Percentiles rank a stretch among this genome's conserved stretches.
phyloP scores from a whole-genome alignment of 495 filamentous ascomycete species.

The Neurospora sp. region DNA sequence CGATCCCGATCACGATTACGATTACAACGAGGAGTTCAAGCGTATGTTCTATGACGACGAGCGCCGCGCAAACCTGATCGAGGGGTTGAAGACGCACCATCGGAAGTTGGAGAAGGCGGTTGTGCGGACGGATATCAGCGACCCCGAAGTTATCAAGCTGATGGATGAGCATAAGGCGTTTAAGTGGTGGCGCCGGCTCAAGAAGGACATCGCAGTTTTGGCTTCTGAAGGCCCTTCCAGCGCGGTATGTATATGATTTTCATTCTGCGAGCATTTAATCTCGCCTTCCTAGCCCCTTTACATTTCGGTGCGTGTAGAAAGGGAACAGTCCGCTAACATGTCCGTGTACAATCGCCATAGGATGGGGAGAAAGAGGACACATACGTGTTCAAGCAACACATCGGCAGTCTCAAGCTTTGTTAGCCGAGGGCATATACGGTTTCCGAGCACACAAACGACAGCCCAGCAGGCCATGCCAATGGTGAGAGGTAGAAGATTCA shows the following conservation, averaged over 20 bases:
- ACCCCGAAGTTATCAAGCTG: neutral
- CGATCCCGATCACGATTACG: neutral
- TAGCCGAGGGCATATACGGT: neutral
- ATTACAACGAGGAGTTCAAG: neutral
- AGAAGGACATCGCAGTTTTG: neutral
- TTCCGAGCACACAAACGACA: neutral
- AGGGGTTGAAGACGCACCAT: neutral
- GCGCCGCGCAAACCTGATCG: neutral
- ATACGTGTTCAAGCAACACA: neutral
- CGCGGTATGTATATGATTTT: no score
- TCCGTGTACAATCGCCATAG: neutral
- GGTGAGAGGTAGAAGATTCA: neutral
- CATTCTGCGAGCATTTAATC: no score
- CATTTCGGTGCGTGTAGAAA: neutral
- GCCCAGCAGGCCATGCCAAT: neutral
- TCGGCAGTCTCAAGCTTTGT: neutral
- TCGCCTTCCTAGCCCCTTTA: neutral
- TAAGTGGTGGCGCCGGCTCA: neutral
- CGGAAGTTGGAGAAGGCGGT: neutral
- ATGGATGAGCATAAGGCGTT: neutral
- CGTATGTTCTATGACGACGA: neutral
- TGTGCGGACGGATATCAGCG: neutral
- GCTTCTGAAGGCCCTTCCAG: neutral
- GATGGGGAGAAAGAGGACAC: neutral
- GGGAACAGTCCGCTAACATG: neutral